A percentile compares a stretch with the other conserved stretches of the same genome.
Evolutionary conservation across 345 rosid genomes (phyloP).

Genomic region (Syzygium aqueum): DNA sequence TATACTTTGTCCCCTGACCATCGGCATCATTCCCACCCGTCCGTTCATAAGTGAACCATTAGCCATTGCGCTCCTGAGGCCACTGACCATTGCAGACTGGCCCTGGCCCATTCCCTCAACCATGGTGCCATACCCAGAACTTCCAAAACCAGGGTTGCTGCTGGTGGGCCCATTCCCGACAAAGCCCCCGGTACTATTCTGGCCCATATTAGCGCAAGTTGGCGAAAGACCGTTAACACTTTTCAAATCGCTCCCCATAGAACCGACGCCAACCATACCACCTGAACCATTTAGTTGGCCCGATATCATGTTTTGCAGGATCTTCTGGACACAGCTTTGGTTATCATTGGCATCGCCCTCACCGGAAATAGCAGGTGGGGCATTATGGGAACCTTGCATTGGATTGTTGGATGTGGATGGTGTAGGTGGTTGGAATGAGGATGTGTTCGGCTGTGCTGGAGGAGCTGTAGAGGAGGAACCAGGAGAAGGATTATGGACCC

Average conservation of each 20-base stretch:
- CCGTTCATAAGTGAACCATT: constrained; percentile 19
- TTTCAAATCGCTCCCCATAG: constrained; percentile 26
- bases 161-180: constrained; percentile 20
- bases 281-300: constrained; percentile 31
- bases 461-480: constrained; percentile 41
- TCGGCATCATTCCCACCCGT: constrained; percentile 22
- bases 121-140: constrained; percentile 27
- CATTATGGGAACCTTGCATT: constrained; percentile 15
- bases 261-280: constrained; percentile 22
- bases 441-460: constrained; percentile 24
- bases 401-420: constrained; percentile 36
- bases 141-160: constrained; percentile 9
- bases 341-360: constrained; percentile 37
- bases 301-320: constrained; percentile 44
- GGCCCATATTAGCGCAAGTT: constrained; percentile 3
- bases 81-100: constrained; percentile 24
- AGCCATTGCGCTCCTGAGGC: constrained; percentile 32
- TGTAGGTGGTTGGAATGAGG: constrained; percentile 36
- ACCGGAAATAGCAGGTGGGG: constrained; percentile 18
- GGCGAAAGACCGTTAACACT: constrained; percentile 27
- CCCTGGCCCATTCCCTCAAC: constrained; percentile 24
- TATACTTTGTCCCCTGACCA: constrained; percentile 23
- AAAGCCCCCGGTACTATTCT: constrained; percentile 10
- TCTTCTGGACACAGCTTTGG: constrained; percentile 47
- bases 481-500: constrained; percentile 40